Conservation (phyloP, 768 basidiomycete species). For the Cystoderma amianthinum region DNA sequence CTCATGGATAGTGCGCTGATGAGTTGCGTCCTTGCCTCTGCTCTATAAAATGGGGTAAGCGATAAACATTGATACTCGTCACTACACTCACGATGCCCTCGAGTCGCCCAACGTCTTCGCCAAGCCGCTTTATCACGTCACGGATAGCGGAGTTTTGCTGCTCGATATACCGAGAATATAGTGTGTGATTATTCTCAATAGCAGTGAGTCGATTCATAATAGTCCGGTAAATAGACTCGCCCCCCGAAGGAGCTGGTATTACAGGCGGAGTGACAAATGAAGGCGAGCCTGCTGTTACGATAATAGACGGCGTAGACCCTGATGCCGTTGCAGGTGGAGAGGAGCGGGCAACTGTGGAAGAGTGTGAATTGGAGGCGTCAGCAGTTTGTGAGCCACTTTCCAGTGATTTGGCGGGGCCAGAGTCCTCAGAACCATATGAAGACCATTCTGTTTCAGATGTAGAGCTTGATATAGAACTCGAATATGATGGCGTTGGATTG, state of each 20-base stretch:
- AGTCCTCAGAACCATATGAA: too few relatives aligned
- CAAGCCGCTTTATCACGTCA: slow-evolving; percentile 65
- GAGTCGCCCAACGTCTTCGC: slow-evolving; percentile 72
- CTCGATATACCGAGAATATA: slow-evolving; percentile 82
- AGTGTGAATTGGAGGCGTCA: too few relatives aligned
- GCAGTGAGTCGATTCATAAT: slow-evolving; percentile 90
- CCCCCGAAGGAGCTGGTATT: slow-evolving; percentile 23
- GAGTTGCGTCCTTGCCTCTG: slow-evolving; percentile 61
- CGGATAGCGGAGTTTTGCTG: slow-evolving; percentile 78
- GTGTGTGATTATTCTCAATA: slow-evolving; percentile 82
- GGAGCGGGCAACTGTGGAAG: too few relatives aligned
- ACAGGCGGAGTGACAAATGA: slow-evolving; percentile 10
- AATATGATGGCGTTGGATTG: too few relatives aligned
- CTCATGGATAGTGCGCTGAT: slow-evolving; percentile 57
- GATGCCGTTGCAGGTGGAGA: slow-evolving; percentile 6
- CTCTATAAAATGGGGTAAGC: slow-evolving; percentile 30
- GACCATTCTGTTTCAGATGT: too few relatives aligned
- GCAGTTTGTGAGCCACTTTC: too few relatives aligned
- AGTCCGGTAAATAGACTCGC: slow-evolving; percentile 92
- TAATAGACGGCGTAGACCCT: slow-evolving; percentile 5
- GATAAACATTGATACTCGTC: not conserved
- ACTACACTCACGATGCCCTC: slow-evolving; percentile 58
- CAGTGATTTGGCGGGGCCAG: too few relatives aligned
- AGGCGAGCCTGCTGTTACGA: slow-evolving; percentile 8
- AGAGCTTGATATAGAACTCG: too few relatives aligned